Conservation (phyloP, 2,329 filamentous ascomycete genomes). For the Keithomyces neogunnii region DNA sequence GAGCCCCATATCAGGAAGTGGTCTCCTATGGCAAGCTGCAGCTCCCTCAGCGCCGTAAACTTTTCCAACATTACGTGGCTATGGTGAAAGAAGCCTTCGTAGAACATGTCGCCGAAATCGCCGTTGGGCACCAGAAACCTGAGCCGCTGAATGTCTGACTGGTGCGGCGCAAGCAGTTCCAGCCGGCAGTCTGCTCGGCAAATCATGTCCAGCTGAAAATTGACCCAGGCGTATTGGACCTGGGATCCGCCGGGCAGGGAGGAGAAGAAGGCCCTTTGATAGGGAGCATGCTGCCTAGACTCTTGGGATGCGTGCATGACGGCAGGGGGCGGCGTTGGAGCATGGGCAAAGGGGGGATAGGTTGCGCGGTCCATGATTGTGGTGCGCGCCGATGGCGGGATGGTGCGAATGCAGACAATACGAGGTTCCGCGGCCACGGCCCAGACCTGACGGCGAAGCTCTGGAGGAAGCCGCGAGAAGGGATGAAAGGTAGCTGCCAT, state of each 20-base stretch:
- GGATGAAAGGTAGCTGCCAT: not conserved
- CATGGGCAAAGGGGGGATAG: too few species aligned
- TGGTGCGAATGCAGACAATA: not conserved
- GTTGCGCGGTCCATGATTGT: too few species aligned
- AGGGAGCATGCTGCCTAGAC: not conserved
- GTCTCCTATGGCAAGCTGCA: conserved; percentile 8
- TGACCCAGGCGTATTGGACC: conserved; percentile 9
- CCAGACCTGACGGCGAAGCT: not conserved
- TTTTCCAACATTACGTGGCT: not conserved
- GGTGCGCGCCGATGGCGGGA: too few species aligned
- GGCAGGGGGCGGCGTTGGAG: not conserved
- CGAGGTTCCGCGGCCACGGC: not conserved
- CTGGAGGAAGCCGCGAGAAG: not conserved
- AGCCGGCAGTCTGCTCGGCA: conserved; percentile 1
- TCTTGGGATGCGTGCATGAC: not conserved
- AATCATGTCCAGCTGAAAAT: conserved; percentile 12
- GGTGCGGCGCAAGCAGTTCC: conserved; percentile 4
- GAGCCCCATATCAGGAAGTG: conserved; percentile 1
- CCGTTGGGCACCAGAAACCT: conserved; percentile 4
- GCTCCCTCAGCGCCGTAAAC: conserved; percentile 8
- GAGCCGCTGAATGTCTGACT: conserved; percentile 9
- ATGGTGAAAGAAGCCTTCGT: conserved; percentile 3
- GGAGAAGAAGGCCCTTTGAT: not conserved
- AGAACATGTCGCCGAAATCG: not conserved
- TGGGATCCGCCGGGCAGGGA: conserved; percentile 3